phyloP scores from a whole-genome alignment of 2,329 filamentous ascomycete species.

The Lasiodiplodia theobromae region DNA sequence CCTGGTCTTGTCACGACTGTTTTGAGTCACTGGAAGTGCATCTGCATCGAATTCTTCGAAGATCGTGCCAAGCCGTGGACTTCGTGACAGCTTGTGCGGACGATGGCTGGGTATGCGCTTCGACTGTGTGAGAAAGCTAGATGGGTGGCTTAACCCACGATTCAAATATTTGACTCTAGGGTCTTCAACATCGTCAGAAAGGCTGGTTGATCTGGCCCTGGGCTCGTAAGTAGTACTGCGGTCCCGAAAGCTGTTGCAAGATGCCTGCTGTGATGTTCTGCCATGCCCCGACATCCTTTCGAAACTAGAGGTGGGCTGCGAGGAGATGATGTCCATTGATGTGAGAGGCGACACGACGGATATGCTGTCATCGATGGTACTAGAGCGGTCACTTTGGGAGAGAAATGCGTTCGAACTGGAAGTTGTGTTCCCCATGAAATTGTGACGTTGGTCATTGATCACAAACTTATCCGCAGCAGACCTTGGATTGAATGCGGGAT shows the following conservation, averaged over 20 bases:
- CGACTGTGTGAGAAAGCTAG: not conserved
- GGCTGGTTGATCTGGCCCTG: not conserved
- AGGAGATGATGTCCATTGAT: constrained; percentile 23
- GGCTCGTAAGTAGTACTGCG: no score
- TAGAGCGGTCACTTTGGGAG: not conserved
- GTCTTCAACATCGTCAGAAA: not conserved
- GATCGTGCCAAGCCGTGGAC: not conserved
- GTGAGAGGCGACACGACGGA: constrained; percentile 15
- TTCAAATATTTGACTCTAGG: not conserved
- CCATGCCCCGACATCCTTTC: not conserved
- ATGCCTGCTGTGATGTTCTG: not conserved
- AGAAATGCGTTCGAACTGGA: not conserved
- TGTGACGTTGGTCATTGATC: not conserved
- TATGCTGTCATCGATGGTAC: constrained; percentile 6
- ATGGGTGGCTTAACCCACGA: not conserved
- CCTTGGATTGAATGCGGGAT: not conserved
- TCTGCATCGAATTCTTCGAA: not conserved
- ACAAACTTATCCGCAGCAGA: not conserved
- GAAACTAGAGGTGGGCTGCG: not conserved
- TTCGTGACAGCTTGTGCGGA: no score
- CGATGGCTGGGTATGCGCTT: not conserved
- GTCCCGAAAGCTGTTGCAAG: no score
- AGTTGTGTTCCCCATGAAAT: not conserved
- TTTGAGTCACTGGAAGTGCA: not conserved
- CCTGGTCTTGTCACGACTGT: not conserved